phyloP scores from a whole-genome alignment of 2,329 filamentous ascomycete genomes.

The Penicillium oxalicum region DNA sequence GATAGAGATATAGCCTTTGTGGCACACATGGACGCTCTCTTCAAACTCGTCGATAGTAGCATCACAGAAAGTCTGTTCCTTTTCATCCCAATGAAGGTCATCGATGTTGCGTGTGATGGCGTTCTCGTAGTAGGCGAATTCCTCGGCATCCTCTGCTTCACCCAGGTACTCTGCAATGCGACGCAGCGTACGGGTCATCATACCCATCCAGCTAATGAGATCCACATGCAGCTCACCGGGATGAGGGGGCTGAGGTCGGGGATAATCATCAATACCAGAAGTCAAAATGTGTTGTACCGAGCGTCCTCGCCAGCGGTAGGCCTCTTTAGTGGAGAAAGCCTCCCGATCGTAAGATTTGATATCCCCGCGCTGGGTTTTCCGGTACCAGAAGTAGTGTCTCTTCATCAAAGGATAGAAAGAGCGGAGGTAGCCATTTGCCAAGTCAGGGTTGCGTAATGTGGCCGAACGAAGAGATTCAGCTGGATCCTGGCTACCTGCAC shows the following conservation, averaged over 20 bases:
- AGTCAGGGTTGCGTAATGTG: slow-evolving; percentile 61
- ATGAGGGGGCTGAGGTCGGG: slow-evolving; percentile 85
- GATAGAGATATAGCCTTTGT: slow-evolving; percentile 91
- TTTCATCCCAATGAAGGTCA: slow-evolving; percentile 85
- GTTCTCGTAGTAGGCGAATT: slow-evolving; percentile 64
- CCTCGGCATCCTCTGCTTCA: slow-evolving; percentile 66
- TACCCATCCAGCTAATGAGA: slow-evolving; percentile 92
- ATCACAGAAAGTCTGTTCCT: slow-evolving; percentile 81
- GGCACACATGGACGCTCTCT: slow-evolving; percentile 81
- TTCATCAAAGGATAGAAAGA: slow-evolving; percentile 80
- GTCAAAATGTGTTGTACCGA: slow-evolving; percentile 82
- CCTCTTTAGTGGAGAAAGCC: slow-evolving; percentile 83
- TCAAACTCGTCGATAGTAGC: slow-evolving; percentile 93
- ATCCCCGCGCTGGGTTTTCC: slow-evolving; percentile 82
- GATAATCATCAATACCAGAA: slow-evolving; percentile 93
- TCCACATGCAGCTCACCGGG: slow-evolving; percentile 94
- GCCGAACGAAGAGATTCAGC: slow-evolving; percentile 53
- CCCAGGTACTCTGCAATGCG: slow-evolving; percentile 73
- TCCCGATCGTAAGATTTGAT: slow-evolving; percentile 86
- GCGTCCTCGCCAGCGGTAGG: slow-evolving; percentile 89
- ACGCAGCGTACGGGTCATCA: slow-evolving; percentile 82
- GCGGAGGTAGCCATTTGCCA: slow-evolving; percentile 65
- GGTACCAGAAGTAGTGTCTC: slow-evolving; percentile 92
- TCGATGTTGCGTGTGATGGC: slow-evolving; percentile 82
- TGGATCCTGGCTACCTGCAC: slow-evolving; percentile 18